Percentiles rank a stretch among this genome's conserved stretches.
Evolutionary conservation across 2,329 filamentous ascomycete genomes (phyloP).

Genomic region (Sphaerulina musiva): DNA sequence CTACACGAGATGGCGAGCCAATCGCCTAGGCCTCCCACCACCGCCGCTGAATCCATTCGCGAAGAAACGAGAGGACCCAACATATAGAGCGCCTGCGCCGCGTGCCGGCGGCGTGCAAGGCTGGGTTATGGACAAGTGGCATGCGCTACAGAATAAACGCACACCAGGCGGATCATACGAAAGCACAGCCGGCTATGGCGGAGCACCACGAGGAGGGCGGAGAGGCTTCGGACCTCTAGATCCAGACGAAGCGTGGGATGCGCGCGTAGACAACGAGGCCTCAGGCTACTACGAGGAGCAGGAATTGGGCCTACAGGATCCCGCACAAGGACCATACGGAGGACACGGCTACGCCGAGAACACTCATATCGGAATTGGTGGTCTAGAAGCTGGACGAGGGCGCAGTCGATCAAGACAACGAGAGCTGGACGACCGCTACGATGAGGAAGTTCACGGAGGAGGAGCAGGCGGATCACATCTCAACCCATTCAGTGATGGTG

Average conservation of each 20-base stretch:
- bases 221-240: conserved; percentile 63
- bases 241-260: conserved; percentile 80
- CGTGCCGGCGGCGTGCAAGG: conserved; percentile 58
- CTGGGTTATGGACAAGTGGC: conserved; percentile 65
- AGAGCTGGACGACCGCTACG: conserved; percentile 41
- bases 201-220: conserved; percentile 19
- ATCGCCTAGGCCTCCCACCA: conserved; percentile 63
- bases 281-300: conserved; percentile 69
- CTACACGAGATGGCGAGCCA: conserved; percentile 66
- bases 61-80: conserved; percentile 22
- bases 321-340: conserved; percentile 37
- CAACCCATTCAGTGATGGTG: conserved; percentile 69
- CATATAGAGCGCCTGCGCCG: conserved; percentile 47
- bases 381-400: conserved; percentile 37
- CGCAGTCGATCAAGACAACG: conserved; percentile 46
- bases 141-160: conserved; percentile 58
- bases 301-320: conserved; percentile 56
- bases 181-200: conserved; percentile 30
- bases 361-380: conserved; percentile 27
- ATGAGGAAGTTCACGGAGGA: conserved; percentile 39
- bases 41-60: conserved; percentile 67
- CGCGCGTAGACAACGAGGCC: conserved; percentile 67
- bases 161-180: conserved; percentile 51
- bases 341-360: conserved; percentile 35
- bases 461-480: conserved; percentile 3